Conservation (phyloP, 2,329 filamentous ascomycete genomes). For the Biscogniauxia sp. region DNA sequence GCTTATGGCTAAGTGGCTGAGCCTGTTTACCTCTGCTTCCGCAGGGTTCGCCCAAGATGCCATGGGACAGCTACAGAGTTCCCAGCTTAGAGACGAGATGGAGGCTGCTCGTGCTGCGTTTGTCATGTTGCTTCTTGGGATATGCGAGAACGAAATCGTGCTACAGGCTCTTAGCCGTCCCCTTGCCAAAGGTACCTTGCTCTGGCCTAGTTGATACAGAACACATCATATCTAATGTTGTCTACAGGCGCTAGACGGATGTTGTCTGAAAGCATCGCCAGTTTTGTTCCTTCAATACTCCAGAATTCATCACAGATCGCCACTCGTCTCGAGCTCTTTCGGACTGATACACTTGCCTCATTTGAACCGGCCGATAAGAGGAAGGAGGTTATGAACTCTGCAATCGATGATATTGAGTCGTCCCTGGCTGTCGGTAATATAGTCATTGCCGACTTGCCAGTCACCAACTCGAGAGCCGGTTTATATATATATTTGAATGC, state of each 20-base stretch:
- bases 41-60: constrained; percentile 47
- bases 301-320: constrained; percentile 55
- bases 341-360: constrained; percentile 53
- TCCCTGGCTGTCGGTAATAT: constrained; percentile 55
- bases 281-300: constrained; percentile 56
- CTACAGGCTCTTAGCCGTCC: constrained; percentile 52
- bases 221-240: constrained; percentile 18
- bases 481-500: constrained; percentile 85
- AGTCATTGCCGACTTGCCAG: constrained; percentile 62
- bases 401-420: constrained; percentile 58
- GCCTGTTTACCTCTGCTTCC: constrained; percentile 51
- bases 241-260: constrained; percentile 44
- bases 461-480: constrained; percentile 74
- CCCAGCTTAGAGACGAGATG: constrained; percentile 54
- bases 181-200: constrained; percentile 48
- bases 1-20: constrained; percentile 58
- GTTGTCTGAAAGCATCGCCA: constrained; percentile 49
- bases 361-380: constrained; percentile 56
- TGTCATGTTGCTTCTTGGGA: constrained; percentile 59
- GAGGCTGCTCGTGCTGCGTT: constrained; percentile 61
- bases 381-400: constrained; percentile 46
- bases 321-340: constrained; percentile 55
- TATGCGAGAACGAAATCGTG: constrained; percentile 59
- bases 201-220: constrained; percentile 20
- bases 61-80: constrained; percentile 43